Percentiles rank a stretch among this genome's conserved stretches.
phyloP scores from a whole-genome alignment of 2,329 filamentous ascomycete genomes.

The Botrytis porri region DNA sequence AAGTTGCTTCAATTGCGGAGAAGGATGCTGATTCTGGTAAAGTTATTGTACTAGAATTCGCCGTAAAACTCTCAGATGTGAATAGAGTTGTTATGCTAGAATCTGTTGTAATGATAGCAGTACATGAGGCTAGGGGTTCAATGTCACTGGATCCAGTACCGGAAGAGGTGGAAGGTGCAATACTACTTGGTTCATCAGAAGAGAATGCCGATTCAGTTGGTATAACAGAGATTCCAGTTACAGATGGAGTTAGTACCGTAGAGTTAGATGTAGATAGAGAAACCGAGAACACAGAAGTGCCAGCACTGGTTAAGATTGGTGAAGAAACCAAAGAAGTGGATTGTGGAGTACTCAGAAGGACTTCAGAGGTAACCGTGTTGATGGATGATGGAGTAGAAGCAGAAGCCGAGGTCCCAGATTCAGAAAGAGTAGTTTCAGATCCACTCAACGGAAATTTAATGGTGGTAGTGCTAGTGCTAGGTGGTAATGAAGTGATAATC shows the following conservation, averaged over 20 bases:
- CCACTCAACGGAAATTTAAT: neutral
- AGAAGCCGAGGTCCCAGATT: neutral
- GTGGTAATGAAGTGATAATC: neutral
- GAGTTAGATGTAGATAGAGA: neutral
- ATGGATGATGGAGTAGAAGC: neutral
- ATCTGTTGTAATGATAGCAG: neutral
- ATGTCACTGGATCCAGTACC: neutral
- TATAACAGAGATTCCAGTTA: neutral
- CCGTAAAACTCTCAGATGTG: neutral
- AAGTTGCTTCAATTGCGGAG: neutral
- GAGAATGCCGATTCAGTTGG: neutral
- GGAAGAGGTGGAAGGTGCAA: neutral
- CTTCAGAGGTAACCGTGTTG: neutral
- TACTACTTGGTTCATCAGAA: neutral
- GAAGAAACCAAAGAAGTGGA: neutral
- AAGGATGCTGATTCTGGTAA: neutral
- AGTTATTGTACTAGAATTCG: neutral
- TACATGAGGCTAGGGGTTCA: neutral
- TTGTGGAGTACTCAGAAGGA: neutral
- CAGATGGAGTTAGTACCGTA: neutral
- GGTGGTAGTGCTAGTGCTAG: neutral
- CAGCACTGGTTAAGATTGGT: neutral
- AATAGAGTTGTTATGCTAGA: neutral
- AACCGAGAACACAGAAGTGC: neutral
- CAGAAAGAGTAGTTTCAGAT: neutral